Evolutionary conservation across 164 flowering plant species (phyloP).

Genomic region (Vitis amurensis): DNA sequence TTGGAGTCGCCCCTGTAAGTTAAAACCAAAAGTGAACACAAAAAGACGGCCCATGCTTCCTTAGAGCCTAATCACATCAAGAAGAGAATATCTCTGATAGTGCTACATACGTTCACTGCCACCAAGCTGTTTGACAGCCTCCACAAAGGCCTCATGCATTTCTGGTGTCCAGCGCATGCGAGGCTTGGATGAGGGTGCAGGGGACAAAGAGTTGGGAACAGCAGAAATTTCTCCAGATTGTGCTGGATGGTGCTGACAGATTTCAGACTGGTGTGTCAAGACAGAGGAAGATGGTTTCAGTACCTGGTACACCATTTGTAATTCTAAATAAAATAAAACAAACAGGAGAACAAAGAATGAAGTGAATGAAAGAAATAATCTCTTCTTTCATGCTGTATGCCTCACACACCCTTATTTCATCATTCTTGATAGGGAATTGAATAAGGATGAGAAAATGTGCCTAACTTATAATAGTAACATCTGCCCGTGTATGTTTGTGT

Average conservation of each 20-base stretch:
- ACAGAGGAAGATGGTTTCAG: slow-evolving; percentile 15
- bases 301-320: slow-evolving; percentile 14
- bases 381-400: too few relatives aligned
- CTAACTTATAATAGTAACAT: too few relatives aligned
- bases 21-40: not conserved
- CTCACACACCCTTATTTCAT: too few relatives aligned
- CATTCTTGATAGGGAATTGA: too few relatives aligned
- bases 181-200: slow-evolving; percentile 27
- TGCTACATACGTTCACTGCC: slow-evolving; percentile 61
- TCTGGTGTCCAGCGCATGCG: slow-evolving; percentile 83
- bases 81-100: not conserved
- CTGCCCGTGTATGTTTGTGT: too few relatives aligned
- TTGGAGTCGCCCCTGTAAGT: slow-evolving; percentile 71
- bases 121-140: slow-evolving; percentile 65
- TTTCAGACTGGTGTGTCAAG: slow-evolving; percentile 16
- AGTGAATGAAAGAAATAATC: too few relatives aligned
- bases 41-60: not conserved
- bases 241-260: slow-evolving; percentile 18
- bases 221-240: slow-evolving; percentile 20
- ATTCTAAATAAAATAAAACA: not conserved
- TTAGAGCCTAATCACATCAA: not conserved
- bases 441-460: too few relatives aligned
- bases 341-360: not conserved
- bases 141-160: slow-evolving; percentile 73
- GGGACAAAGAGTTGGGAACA: slow-evolving; percentile 17